Evolutionary conservation across 148 eudicot species (phyloP).

Genomic region (Vaccinium myrtillus): DNA sequence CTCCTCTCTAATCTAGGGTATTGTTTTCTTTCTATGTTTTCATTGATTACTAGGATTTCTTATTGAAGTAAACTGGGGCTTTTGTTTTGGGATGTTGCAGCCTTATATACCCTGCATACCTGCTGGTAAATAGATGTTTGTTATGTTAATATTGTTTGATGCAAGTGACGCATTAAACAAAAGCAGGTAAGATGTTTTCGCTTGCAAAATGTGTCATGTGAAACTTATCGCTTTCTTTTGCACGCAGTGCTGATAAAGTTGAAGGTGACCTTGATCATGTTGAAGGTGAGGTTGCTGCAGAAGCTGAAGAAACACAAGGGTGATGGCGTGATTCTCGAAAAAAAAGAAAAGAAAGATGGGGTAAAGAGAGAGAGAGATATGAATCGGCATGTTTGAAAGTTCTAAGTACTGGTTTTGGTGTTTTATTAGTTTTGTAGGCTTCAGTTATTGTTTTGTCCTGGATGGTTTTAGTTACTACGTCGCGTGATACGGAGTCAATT

Average conservation of each 20-base stretch:
- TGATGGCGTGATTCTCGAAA: constrained; percentile 12
- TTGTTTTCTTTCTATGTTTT: not conserved
- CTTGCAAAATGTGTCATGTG: constrained; percentile 5
- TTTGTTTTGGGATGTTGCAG: not conserved
- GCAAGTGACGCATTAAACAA: not conserved
- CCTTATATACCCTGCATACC: not conserved
- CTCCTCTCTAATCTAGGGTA: not conserved
- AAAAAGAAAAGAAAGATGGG: not conserved
- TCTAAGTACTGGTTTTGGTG: constrained; percentile 6
- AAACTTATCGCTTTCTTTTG: constrained; percentile 15
- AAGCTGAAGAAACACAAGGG: constrained; percentile 34
- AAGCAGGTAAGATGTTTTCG: not conserved
- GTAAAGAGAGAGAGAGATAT: not conserved
- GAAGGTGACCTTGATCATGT: constrained; percentile 44
- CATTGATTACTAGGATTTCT: not conserved
- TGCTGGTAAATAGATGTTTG: not conserved
- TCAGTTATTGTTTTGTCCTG: not conserved
- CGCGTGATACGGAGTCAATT: constrained; percentile 13
- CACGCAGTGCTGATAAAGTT: constrained; percentile 41
- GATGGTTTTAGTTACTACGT: not conserved
- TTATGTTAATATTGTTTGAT: not conserved
- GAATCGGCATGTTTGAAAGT: not conserved
- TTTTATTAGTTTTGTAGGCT: not conserved
- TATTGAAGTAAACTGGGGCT: not conserved
- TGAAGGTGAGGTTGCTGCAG: constrained; percentile 42